A percentile compares a stretch with the other conserved stretches of the same genome.
Conservation (phyloP, 2,329 filamentous ascomycete genomes). For the Hypoxylon sp. region DNA sequence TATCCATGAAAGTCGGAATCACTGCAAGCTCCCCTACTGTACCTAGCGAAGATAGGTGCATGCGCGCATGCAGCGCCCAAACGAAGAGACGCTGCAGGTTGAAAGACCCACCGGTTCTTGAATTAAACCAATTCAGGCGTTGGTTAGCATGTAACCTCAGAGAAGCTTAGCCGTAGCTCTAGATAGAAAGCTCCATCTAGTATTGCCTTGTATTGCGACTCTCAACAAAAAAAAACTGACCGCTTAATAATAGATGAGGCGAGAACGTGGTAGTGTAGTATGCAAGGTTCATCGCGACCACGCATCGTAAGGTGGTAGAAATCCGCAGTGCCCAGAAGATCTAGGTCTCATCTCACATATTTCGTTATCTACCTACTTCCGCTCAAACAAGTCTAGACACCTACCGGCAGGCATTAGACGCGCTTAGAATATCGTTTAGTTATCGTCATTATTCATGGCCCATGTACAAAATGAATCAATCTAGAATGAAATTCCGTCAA, state of each 20-base stretch:
- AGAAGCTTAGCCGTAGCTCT: conserved; percentile 39
- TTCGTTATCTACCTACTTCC: conserved; percentile 13
- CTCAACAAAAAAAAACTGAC: conserved; percentile 3
- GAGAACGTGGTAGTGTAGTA: conserved; percentile 10
- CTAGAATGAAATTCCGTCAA: background rate
- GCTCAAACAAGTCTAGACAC: conserved; percentile 19
- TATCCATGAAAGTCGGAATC: conserved; percentile 5
- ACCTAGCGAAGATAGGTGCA: conserved; percentile 10
- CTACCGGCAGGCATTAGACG: conserved; percentile 1
- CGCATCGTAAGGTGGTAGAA: conserved; percentile 15
- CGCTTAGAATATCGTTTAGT: background rate
- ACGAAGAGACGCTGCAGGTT: conserved; percentile 11
- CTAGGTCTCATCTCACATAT: conserved; percentile 9
- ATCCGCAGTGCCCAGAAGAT: conserved; percentile 2
- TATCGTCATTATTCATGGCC: background rate
- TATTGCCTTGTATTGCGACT: conserved; percentile 10
- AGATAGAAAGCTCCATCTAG: conserved; percentile 11
- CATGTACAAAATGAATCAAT: background rate
- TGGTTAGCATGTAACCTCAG: conserved; percentile 20
- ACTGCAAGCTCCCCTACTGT: conserved; percentile 13
- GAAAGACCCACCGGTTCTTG: conserved; percentile 3
- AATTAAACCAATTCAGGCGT: conserved; percentile 36
- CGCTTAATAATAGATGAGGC: conserved; percentile 27
- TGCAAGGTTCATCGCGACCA: conserved; percentile 6
- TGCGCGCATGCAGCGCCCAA: conserved; percentile 6